Conservation (phyloP, 2,329 filamentous ascomycete species). For the Fusarium cyanostomum region DNA sequence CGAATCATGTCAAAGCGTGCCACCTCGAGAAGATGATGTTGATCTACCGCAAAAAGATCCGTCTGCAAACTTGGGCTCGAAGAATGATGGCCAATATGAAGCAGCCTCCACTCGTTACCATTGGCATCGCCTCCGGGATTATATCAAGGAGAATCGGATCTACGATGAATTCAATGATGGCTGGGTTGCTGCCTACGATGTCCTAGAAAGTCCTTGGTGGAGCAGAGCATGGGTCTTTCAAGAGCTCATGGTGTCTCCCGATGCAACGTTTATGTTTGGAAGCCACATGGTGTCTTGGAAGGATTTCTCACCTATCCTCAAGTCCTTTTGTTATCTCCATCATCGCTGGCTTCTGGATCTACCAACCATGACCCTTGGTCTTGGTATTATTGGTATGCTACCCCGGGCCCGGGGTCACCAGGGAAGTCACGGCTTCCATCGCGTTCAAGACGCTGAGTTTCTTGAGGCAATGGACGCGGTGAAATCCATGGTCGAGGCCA, state of each 20-base stretch:
- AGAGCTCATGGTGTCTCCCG: neutral
- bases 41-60: neutral
- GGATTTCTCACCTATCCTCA: neutral
- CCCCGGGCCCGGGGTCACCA: no score
- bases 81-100: no score
- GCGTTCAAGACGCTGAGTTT: no score
- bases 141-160: rapidly evolving
- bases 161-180: neutral
- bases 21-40: neutral
- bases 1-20: neutral
- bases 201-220: constrained; percentile 1
- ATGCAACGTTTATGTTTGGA: neutral
- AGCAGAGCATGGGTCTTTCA: constrained; percentile 14
- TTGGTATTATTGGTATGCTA: no score
- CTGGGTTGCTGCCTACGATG: rapidly evolving
- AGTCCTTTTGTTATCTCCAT: neutral
- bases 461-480: no score
- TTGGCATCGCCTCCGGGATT: neutral
- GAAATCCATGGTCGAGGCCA: neutral
- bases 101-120: neutral
- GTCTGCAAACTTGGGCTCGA: neutral
- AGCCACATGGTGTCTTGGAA: neutral
- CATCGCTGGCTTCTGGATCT: neutral
- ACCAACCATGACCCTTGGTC: no score
- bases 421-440: no score